Percentiles rank a stretch among this genome's conserved stretches.
Evolutionary conservation across 306 rosid genomes (phyloP).

Genomic region (Macrotyloma uniflorum): DNA sequence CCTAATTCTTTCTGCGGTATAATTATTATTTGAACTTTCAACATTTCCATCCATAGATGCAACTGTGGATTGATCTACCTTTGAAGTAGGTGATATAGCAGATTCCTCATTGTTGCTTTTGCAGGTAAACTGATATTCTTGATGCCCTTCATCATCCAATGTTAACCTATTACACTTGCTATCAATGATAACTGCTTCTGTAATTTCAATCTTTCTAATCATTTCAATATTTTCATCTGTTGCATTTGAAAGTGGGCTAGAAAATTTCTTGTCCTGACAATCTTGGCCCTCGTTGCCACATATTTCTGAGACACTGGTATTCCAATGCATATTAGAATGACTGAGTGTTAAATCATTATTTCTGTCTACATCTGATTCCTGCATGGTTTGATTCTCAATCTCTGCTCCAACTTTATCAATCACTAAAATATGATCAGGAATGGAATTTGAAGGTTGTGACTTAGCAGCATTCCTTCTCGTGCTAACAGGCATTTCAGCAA

Average conservation of each 20-base stretch:
- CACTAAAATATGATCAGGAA: slow-evolving; percentile 21
- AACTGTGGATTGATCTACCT: slow-evolving; percentile 36
- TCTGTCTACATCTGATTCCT: slow-evolving; percentile 39
- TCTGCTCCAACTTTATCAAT: slow-evolving; percentile 42
- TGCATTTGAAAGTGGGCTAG: slow-evolving; percentile 38
- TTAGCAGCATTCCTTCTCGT: slow-evolving; percentile 28
- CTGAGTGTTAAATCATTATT: slow-evolving; percentile 33
- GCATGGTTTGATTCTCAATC: slow-evolving; percentile 37
- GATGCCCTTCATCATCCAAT: slow-evolving; percentile 49
- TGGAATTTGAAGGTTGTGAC: slow-evolving; percentile 38
- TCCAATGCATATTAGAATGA: slow-evolving; percentile 40
- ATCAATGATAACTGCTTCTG: slow-evolving; percentile 30
- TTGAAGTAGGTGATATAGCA: slow-evolving; percentile 38
- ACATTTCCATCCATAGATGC: slow-evolving; percentile 26
- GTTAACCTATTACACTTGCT: slow-evolving; percentile 37
- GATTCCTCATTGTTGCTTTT: slow-evolving; percentile 35
- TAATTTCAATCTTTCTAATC: slow-evolving; percentile 22
- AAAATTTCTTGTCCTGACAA: slow-evolving; percentile 25
- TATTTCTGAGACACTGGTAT: slow-evolving; percentile 39
- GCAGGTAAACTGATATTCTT: slow-evolving; percentile 34
- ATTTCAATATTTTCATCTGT: slow-evolving; percentile 38
- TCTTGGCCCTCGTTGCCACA: slow-evolving; percentile 32
- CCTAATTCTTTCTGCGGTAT: slow-evolving; percentile 19
- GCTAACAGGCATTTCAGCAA: slow-evolving; percentile 42
- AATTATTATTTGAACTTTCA: slow-evolving; percentile 23